These are phyloP conservation scores for Xylariaceae sp. DNA, from an alignment of 2,329 filamentous ascomycete species.

Conservation along the genomic window DNA sequence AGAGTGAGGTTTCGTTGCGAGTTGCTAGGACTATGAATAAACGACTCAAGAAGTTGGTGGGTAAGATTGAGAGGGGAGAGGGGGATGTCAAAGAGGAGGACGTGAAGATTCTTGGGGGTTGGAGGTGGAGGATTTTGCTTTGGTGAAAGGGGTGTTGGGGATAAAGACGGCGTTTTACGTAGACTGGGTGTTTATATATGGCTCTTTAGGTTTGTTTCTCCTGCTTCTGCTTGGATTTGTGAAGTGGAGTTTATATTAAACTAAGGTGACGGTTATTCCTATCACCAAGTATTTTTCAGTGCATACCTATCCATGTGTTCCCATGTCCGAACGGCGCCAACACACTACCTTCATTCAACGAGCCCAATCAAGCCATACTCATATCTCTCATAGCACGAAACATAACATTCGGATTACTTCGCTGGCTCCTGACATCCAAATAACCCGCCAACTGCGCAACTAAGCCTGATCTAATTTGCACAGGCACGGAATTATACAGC, in stretches of 20 bases:
- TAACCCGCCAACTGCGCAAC: not conserved
- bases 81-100: slow-evolving; percentile 47
- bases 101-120: slow-evolving; percentile 49
- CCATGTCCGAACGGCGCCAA: not conserved
- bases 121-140: slow-evolving; percentile 47
- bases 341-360: not conserved
- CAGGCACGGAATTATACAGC: slow-evolving; percentile 7
- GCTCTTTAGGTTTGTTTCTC: too few relatives aligned
- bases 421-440: not conserved
- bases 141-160: not conserved
- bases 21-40: slow-evolving; percentile 52
- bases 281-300: too few relatives aligned
- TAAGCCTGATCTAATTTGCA: not conserved
- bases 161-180: not conserved
- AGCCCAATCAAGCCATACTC: slow-evolving; percentile 1
- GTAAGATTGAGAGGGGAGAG: slow-evolving; percentile 47
- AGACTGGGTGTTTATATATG: not conserved
- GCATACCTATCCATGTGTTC: not conserved
- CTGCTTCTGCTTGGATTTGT: not conserved
- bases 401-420: slow-evolving; percentile 9
- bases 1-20: slow-evolving; percentile 56
- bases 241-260: not conserved
- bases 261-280: too few relatives aligned
- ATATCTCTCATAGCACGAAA: slow-evolving; percentile 14
- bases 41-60: slow-evolving; percentile 46